Base-by-base conservation (phyloP, 2,329 filamentous ascomycete species). In the Epichloe scottii region DNA sequence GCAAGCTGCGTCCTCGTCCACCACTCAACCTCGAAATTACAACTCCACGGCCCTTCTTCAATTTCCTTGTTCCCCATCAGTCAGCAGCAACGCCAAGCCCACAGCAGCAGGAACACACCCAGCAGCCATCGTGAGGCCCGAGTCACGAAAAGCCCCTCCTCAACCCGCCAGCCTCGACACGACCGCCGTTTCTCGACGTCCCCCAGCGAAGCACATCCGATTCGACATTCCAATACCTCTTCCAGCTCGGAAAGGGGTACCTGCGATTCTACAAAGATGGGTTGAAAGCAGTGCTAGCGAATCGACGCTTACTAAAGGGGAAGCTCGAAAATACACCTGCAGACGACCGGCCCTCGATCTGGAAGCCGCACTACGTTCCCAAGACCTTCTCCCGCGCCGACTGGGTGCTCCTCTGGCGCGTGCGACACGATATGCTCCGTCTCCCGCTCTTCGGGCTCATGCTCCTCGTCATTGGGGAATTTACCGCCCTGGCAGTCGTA, bases 231-330 rank as follows among this genome's bases (percentile, higher is more conserved):
- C 59, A 57, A 45, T 78, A 86, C 69, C 71, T 79, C 55, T 78
- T 79, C 60, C 64, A 68, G 42, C 69, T 83, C 30, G 91, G 88
- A 55, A 85, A 85, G 64, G 81, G 85, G 48, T 95, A 95, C 67
- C 66, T 85, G 10, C 68, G 68, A 37, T 97, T 97, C 77, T 97
- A 96, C 80, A 95, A 93, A 69, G 76, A 80, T 1, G 91, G 90
- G 17, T 68, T 95, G 34, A 82, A 82, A 62, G 81, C 85, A 59
- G 82, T 95, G 48, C 82, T 81, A 64, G 69, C 72, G 53, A 95
- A 95, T 58, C 74, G 78, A 46, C 63, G 70, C 21, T 73, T 76
- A 11, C 64, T 83, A 14, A 66, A 69, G 48, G 66, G 70, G 60
- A 73, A 63, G 64, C 63, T 69, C 51, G 58, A 61, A 48, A 56